These are phyloP conservation scores for Scytalidium lignicola DNA, from an alignment of 2,329 filamentous ascomycete genomes.

Conservation along the genomic window DNA sequence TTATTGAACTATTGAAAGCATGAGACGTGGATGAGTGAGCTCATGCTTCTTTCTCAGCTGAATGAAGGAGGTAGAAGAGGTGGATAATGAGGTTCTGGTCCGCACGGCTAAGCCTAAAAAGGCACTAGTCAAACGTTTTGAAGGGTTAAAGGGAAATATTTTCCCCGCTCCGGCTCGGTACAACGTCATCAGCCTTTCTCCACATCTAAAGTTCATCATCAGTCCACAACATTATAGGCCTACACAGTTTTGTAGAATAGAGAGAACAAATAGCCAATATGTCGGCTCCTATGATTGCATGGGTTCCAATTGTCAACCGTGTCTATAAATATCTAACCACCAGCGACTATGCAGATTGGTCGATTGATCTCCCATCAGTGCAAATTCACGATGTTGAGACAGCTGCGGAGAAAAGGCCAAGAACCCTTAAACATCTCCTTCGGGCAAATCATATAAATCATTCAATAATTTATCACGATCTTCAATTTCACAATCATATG, in stretches of 20 bases:
- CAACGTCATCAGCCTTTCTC: no score
- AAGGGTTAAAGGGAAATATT: no score
- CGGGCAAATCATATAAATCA: slow-evolving; percentile 90
- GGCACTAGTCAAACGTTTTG: no score
- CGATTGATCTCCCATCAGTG: slow-evolving; percentile 60
- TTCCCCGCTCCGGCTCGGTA: no score
- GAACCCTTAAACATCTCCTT: slow-evolving; percentile 84
- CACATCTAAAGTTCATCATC: no score
- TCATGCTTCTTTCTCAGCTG: no score
- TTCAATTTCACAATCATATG: slow-evolving; percentile 76
- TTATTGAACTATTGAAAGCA: background rate
- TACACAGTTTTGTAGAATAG: background rate
- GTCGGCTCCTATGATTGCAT: slow-evolving; percentile 37
- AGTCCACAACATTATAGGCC: no score
- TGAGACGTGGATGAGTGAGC: background rate
- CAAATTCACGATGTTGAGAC: slow-evolving; percentile 77
- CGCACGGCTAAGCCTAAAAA: no score
- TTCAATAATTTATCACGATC: slow-evolving; percentile 71
- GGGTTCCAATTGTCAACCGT: slow-evolving; percentile 36
- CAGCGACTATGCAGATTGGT: slow-evolving; percentile 23
- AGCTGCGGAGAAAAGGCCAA: slow-evolving; percentile 68
- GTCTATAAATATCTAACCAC: slow-evolving; percentile 29
- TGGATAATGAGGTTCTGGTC: no score
- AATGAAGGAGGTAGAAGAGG: background rate
- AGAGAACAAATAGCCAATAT: slow-evolving; percentile 12